phyloP scores from a whole-genome alignment of 2,329 filamentous ascomycete species.

The Botrytis fragariae region DNA sequence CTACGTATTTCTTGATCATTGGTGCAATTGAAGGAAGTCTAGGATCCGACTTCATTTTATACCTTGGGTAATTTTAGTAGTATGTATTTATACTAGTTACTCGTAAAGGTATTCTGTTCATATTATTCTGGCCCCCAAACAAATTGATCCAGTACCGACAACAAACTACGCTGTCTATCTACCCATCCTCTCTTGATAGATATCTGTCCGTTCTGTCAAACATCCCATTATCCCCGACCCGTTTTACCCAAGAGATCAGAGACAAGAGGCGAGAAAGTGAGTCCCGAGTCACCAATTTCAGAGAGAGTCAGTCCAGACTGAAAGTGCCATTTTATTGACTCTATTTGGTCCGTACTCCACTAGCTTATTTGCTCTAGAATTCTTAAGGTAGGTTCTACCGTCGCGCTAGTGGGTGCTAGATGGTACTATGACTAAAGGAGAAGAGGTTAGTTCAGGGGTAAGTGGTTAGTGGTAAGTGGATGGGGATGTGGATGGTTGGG shows the following conservation, averaged over 20 bases:
- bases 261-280: background rate
- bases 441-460: slow-evolving; percentile 1
- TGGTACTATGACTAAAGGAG: background rate
- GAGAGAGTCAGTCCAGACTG: background rate
- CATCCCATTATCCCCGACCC: background rate
- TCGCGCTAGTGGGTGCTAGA: background rate
- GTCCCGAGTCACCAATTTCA: background rate
- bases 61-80: background rate
- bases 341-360: background rate
- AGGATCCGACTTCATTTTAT: background rate
- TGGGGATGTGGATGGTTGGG: background rate
- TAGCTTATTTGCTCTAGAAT: background rate
- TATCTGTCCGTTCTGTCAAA: background rate
- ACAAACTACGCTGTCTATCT: background rate
- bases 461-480: background rate
- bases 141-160: background rate
- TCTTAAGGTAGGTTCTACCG: background rate
- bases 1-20: background rate
- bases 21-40: background rate
- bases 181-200: background rate
- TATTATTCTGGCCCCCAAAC: background rate
- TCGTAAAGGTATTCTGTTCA: background rate
- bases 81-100: background rate
- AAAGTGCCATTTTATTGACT: background rate
- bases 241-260: background rate